Conservation (phyloP, 805 yeast species). For the Candida caryicola region DNA sequence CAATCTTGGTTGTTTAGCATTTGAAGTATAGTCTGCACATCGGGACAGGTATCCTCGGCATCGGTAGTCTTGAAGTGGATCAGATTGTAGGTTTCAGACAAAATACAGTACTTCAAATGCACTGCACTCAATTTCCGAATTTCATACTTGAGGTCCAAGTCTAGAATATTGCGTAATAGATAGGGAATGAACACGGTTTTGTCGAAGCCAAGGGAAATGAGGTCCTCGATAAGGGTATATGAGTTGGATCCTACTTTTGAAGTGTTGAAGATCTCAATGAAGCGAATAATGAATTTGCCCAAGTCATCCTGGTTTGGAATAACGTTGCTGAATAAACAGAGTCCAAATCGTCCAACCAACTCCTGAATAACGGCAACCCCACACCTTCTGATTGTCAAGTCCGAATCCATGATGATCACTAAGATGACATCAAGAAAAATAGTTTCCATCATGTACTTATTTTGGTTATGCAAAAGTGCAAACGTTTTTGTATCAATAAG, state of each 20-base stretch:
- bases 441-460: slow-evolving; percentile 15
- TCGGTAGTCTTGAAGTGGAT: not conserved
- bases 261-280: slow-evolving; percentile 60
- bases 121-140: slow-evolving; percentile 41
- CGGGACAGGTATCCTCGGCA: not conserved
- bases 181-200: slow-evolving; percentile 25
- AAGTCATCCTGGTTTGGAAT: slow-evolving; percentile 7
- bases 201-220: slow-evolving; percentile 25
- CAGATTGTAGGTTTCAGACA: too few species aligned
- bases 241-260: slow-evolving; percentile 27
- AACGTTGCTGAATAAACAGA: slow-evolving; percentile 25
- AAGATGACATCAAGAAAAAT: slow-evolving; percentile 41
- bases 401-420: slow-evolving; percentile 66
- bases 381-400: slow-evolving; percentile 72
- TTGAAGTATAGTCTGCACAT: too few species aligned
- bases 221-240: slow-evolving; percentile 12
- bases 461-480: not conserved
- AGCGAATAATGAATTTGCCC: slow-evolving; percentile 39
- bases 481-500: slow-evolving; percentile 19
- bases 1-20: not conserved
- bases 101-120: slow-evolving; percentile 33
- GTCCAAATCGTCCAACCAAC: slow-evolving; percentile 71
- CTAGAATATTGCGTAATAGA: slow-evolving; percentile 28
- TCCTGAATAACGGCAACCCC: slow-evolving; percentile 88
- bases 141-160: slow-evolving; percentile 36